Evolutionary conservation across 176 grass and related monocot species (phyloP).

Genomic region (Lolium perenne): DNA sequence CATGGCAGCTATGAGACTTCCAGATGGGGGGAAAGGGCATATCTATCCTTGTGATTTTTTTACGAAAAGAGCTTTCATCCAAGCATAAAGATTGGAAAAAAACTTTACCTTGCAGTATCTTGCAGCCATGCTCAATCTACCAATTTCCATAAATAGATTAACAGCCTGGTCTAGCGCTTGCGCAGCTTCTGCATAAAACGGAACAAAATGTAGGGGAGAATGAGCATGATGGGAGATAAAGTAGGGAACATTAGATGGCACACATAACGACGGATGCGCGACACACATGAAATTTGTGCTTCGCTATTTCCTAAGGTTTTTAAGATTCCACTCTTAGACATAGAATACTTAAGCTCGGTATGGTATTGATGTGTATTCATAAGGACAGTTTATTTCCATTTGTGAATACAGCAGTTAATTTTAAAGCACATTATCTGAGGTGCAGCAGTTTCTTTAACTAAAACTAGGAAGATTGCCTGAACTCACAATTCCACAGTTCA

Average conservation of each 20-base stretch:
- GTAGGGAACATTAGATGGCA: not conserved
- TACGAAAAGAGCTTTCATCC: not conserved
- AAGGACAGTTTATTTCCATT: not conserved
- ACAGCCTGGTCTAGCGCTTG: slow-evolving; percentile 83
- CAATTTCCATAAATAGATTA: slow-evolving; percentile 96
- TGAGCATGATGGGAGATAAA: slow-evolving; percentile 8
- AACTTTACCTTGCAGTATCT: slow-evolving; percentile 92
- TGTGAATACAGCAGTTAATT: not conserved
- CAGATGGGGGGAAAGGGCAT: not conserved
- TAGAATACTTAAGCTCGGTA: not conserved
- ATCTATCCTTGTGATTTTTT: slow-evolving; percentile 20
- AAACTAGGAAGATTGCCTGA: not conserved
- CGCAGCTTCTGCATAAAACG: slow-evolving; percentile 71
- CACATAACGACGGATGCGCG: not conserved
- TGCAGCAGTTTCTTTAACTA: not conserved
- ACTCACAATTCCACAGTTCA: not conserved
- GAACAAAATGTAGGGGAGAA: slow-evolving; percentile 2
- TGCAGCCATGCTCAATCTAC: slow-evolving; percentile 97
- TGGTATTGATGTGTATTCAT: not conserved
- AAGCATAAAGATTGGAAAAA: slow-evolving; percentile 21
- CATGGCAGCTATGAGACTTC: not conserved
- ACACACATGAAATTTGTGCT: not conserved
- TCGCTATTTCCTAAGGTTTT: not conserved
- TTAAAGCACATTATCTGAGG: not conserved
- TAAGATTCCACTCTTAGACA: not conserved